These are phyloP conservation scores for Forsythia viridissima DNA, from an alignment of 257 asterid species.

Conservation along the genomic window DNA sequence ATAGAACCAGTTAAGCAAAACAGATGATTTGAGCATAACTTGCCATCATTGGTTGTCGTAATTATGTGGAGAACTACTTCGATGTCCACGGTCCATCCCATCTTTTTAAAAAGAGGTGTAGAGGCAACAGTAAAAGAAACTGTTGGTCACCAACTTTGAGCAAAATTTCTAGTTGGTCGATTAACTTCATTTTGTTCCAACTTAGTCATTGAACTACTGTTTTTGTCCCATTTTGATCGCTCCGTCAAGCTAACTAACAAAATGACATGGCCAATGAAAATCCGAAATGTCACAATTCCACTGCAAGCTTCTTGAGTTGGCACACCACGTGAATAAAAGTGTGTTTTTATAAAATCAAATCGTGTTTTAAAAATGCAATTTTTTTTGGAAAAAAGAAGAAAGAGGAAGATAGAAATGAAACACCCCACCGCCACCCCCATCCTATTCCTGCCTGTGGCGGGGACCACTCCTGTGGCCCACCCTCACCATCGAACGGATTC, in stretches of 20 bases:
- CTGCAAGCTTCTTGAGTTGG: background rate
- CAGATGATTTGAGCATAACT: background rate
- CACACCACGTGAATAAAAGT: background rate
- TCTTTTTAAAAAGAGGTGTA: background rate
- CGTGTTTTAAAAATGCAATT: background rate
- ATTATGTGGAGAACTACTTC: background rate
- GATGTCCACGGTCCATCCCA: background rate
- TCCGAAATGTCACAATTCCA: background rate
- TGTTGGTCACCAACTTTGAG: background rate
- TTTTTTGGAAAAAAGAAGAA: background rate
- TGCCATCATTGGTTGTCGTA: background rate
- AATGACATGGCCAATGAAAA: background rate
- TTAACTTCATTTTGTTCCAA: background rate
- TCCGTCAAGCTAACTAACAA: background rate
- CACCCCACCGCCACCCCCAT: background rate
- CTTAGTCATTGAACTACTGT: background rate
- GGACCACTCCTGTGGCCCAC: too few species aligned
- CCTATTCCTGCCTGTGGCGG: too few species aligned
- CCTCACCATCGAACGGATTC: too few species aligned
- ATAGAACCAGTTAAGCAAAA: background rate
- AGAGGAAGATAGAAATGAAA: background rate
- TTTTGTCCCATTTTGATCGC: background rate
- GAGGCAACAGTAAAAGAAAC: background rate
- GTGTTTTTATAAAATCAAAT: background rate
- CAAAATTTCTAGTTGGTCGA: background rate